These are phyloP conservation scores for Stereocaulon alpinum DNA, from an alignment of 495 filamentous ascomycete species.

Conservation along the genomic window DNA sequence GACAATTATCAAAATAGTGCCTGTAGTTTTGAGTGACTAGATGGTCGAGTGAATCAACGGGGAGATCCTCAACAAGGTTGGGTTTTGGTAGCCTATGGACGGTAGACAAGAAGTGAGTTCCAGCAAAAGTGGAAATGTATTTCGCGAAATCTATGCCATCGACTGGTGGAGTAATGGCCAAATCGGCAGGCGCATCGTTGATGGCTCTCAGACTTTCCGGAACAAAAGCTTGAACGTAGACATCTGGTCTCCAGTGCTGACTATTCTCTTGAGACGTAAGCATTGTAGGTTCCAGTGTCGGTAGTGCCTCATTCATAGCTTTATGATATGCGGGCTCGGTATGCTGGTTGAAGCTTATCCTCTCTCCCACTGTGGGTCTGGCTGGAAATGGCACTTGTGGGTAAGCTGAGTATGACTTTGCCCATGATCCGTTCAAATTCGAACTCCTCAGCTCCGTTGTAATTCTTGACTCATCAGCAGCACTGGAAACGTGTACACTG, in stretches of 20 bases:
- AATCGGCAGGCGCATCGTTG: slow-evolving; percentile 11
- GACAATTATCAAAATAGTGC: slow-evolving; percentile 7
- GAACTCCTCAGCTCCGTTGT: no score
- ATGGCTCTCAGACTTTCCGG: slow-evolving; percentile 14
- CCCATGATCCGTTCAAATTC: no score
- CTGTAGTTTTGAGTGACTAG: slow-evolving; percentile 6
- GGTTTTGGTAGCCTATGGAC: not conserved
- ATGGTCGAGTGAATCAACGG: not conserved
- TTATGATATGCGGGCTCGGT: no score
- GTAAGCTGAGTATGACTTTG: no score
- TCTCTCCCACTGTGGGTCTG: no score
- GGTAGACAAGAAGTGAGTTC: slow-evolving; percentile 6
- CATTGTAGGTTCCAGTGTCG: no score
- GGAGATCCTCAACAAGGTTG: not conserved
- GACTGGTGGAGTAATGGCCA: not conserved
- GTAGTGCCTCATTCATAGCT: no score
- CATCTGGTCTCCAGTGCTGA: slow-evolving; percentile 14
- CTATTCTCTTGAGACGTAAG: no score
- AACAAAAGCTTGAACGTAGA: slow-evolving; percentile 15
- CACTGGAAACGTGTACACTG: no score
- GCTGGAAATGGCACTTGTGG: no score
- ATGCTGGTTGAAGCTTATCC: no score
- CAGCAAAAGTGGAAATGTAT: slow-evolving; percentile 14
- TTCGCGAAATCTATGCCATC: slow-evolving; percentile 8
- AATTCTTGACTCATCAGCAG: no score